Evolutionary conservation across 176 grass and related monocot genomes (phyloP), one percentile per base, ranked within the genome.

Genomic region (Oryza nivara): DNA sequence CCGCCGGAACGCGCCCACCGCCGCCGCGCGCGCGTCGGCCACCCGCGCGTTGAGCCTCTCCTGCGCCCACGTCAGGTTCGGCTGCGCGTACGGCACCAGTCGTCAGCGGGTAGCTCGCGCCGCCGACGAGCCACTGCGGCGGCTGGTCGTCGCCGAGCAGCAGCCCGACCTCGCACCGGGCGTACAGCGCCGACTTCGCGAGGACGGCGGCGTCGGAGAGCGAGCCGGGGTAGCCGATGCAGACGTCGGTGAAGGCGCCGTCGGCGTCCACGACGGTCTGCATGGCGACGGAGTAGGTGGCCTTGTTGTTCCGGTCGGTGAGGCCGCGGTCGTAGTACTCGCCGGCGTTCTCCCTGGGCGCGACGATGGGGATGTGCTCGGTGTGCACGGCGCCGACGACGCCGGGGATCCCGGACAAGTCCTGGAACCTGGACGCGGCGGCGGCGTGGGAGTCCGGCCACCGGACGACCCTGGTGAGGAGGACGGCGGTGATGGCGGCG

Each of bases 261-360:
- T 85, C 84, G 17, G 89, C 75, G 67, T 85, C 89, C 19, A 92
- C 85, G 15, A 97, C 87, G 0, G 76, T 89, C 78, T 94, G 94
- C 32, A 97, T 64, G 44, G 94, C 91, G 67, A 94, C 75, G 17
- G 94, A 92, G 87, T 97, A 97, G 73, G 89, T 90, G 3, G 92
- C 76, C 82, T 97, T 97, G 61, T 87, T 76, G 78, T 88, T 97
- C 13, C 87, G 88, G 88, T 93, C 89, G 3, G 91, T 92, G 75
- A 94, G 92, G 86, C 94, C 83, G 38, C 88, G 80, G 89, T 97
- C 91, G 87, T 88, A 97, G 86, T 94, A 94, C 0, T 85, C 72
- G 15, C 79, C 87, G 2, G 86, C 87, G 3, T 36, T 75, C 71
- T 71, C 85, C 67, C 90, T 94, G 11, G 94, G 94, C 40, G 85